Evolutionary conservation across 164 flowering plant species (phyloP).

Genomic region (Chloranthus sessilifolius): DNA sequence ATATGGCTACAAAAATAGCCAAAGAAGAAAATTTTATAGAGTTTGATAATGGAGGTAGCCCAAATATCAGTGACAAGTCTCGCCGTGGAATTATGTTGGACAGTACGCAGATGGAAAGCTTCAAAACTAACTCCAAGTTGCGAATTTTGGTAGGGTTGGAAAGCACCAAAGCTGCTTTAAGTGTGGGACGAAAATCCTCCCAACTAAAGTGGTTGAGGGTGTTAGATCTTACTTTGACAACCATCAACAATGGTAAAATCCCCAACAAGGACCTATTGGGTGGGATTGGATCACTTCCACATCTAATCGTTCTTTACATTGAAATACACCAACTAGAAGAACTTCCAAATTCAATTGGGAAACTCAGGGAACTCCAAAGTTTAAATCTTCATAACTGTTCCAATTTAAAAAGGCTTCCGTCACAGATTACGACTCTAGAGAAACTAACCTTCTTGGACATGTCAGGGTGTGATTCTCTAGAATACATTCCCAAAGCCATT

Average conservation of each 20-base stretch:
- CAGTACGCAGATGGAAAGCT: neutral
- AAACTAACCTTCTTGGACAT: neutral
- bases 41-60: no score
- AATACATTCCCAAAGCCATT: neutral
- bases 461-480: neutral
- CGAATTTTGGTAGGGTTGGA: neutral
- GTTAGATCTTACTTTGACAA: neutral
- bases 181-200: neutral
- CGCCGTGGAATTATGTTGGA: neutral
- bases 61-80: neutral
- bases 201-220: constrained; percentile 1
- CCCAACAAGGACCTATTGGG: neutral
- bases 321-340: neutral
- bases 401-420: constrained; percentile 1
- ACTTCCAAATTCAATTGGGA: constrained; percentile 1
- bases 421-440: neutral
- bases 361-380: neutral
- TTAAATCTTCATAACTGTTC: neutral
- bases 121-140: neutral
- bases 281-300: constrained; percentile 2
- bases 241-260: no score
- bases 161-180: neutral
- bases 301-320: neutral
- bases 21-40: constrained; percentile 1
- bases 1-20: neutral